These are phyloP conservation scores for Rubroboletus pulcherrimus DNA, from an alignment of 768 basidiomycete species.

Conservation along the genomic window DNA sequence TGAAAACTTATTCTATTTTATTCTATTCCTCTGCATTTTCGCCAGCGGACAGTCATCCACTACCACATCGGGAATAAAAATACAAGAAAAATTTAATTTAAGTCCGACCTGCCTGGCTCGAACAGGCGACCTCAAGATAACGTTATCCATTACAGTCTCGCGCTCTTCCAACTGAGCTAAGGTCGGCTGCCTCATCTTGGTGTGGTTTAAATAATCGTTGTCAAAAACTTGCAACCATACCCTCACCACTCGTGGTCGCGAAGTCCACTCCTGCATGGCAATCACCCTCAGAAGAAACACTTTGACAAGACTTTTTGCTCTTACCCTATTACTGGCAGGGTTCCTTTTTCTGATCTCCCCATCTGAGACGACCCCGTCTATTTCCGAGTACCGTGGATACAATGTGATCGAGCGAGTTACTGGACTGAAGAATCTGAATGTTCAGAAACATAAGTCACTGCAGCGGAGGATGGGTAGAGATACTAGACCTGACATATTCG, in stretches of 20 bases:
- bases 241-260: no score
- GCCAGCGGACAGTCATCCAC: no score
- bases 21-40: no score
- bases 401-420: slow-evolving; percentile 65
- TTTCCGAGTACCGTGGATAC: slow-evolving; percentile 49
- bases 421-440: slow-evolving; percentile 71
- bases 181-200: slow-evolving; percentile 7
- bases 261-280: slow-evolving; percentile 22
- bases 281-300: slow-evolving; percentile 29
- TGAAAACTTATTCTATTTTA: no score
- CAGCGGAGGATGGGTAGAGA: slow-evolving; percentile 89
- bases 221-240: not conserved
- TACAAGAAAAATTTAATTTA: not conserved
- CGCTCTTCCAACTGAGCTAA: slow-evolving; percentile 50
- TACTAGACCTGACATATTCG: slow-evolving; percentile 75
- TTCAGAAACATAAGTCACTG: slow-evolving; percentile 82
- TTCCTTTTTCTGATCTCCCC: slow-evolving; percentile 22
- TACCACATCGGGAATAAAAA: no score
- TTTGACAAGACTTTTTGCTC: slow-evolving; percentile 19
- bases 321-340: slow-evolving; percentile 21
- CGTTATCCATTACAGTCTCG: slow-evolving; percentile 40
- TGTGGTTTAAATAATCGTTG: no score
- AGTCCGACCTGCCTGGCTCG: slow-evolving; percentile 57
- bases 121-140: slow-evolving; percentile 59
- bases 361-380: slow-evolving; percentile 7